Percentiles rank a stretch among this genome's conserved stretches.
Conservation (phyloP, 257 asterid genomes). For the Paraleonurus japonicus region DNA sequence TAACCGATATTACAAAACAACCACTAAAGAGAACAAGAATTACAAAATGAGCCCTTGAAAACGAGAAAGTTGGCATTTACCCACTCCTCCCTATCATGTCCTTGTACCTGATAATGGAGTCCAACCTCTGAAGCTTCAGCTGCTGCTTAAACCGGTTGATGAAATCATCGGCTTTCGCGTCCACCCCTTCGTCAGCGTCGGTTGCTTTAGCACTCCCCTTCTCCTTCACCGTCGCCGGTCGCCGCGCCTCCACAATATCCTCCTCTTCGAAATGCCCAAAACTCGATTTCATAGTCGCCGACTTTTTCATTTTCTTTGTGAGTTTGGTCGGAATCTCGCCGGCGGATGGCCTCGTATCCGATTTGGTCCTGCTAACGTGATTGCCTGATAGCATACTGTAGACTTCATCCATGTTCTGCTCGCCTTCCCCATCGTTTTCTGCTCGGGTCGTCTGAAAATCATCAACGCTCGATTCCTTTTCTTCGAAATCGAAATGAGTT, state of each 20-base stretch:
- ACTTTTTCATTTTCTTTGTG: constrained; percentile 63
- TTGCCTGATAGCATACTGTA: constrained; percentile 39
- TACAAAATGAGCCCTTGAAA: constrained; percentile 31
- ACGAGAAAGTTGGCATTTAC: constrained; percentile 9
- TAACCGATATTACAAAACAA: constrained; percentile 22
- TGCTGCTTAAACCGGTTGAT: constrained; percentile 81
- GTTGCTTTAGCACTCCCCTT: constrained; percentile 31
- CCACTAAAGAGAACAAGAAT: constrained; percentile 21
- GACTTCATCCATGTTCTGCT: constrained; percentile 54
- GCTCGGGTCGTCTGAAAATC: constrained; percentile 14
- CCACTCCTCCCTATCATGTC: constrained; percentile 60
- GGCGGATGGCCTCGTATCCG: constrained; percentile 60
- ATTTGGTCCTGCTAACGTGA: constrained; percentile 48
- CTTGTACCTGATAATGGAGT: constrained; percentile 72
- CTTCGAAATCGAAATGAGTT: constrained; percentile 1
- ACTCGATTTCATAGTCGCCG: constrained; percentile 63
- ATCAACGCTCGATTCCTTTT: constrained; percentile 11
- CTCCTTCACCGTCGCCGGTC: constrained; percentile 73
- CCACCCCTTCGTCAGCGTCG: constrained; percentile 59
- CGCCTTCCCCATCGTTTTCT: not conserved
- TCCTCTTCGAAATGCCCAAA: constrained; percentile 55
- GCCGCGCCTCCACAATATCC: constrained; percentile 53
- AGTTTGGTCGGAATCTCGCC: constrained; percentile 46
- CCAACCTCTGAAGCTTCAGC: constrained; percentile 79
- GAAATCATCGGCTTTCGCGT: constrained; percentile 79